Evolutionary conservation across 306 rosid genomes (phyloP), one percentile per base, ranked within the genome.

Genomic region (Vigna unguiculata): DNA sequence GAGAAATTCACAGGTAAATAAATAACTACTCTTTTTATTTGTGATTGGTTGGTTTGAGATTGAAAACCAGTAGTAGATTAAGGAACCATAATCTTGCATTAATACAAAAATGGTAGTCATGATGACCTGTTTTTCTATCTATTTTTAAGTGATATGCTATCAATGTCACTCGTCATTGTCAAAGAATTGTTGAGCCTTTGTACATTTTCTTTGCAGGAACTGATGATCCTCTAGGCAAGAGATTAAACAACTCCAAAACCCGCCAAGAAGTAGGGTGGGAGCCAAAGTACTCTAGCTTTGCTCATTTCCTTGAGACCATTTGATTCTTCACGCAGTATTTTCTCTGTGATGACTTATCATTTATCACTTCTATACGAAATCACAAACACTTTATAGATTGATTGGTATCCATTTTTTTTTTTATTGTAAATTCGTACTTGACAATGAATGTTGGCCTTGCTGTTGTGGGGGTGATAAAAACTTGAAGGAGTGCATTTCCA

Each of bases 221-320:
- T 9, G 70, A 63, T 63, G 99, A 81, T 76, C 97, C 97, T 65
- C 78, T 95, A 22, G 99, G 99, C 20, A 92, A 92, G 86, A 88
- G 87, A 91, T 87, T 95, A 77, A 87, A 89, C 91, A 95, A 92
- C 92, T 84, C 89, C 9, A 92, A 73, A 85, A 88, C 97, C 30
- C 91, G 97, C 17, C 82, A 83, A 40, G 91, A 89, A 80, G 30
- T 90, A 22, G 97, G 96, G n/a, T 95, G 99, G 99, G 93, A 89
- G 82, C 97, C 99, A 1, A 95, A 88, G 87, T 92, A 90, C 88
- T 69, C 90, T 10, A 90, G 97, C 79, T 95, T 95, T 57, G 38
- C 88, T 32, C 81, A 83, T 77, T 95, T 89, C 80, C 91, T 92
- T 38, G 97, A 85, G 80, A 88, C 79, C 83, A 38, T 90, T 24